Base-by-base conservation (phyloP, 2,329 filamentous ascomycete species). In the Madurella mycetomatis region DNA sequence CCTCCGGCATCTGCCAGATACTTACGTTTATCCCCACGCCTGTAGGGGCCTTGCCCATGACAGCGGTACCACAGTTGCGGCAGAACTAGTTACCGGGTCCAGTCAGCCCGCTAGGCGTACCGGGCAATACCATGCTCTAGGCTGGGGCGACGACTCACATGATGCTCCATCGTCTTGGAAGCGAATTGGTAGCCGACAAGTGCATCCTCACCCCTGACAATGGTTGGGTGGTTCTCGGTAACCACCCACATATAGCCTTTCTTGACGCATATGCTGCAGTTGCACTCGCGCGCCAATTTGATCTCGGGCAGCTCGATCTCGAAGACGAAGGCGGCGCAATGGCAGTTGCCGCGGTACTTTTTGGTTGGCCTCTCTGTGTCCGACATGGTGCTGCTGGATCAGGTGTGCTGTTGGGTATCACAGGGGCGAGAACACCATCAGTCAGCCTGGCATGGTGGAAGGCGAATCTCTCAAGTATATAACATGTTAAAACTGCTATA, bases 201-300 rank as follows among this genome's bases (percentile, higher is more conserved):
- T 2, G 64, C 66, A 2, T 67, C 70, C 34, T 68, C 65, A 34
- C 79, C 80, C 63, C 77, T 77, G 63, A 80, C 67, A 50, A 80
- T 64, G n/a, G 62, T 72, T 51, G 80, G 67, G 9, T 42, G 49
- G 37, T 50, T 53, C 41, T 66, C 55, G 37, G 60, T 62, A 34
- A 71, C 64, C 17, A 69, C 44, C 65, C 68, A 77, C 39, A 77
- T 64, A 42, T 75, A 74, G 15, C 69, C 75, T 64, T 78, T 79
- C 61, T 73, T 79, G 62, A 59, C 62, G 66, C 86, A 86, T 59
- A 86, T 80, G 69, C 83, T 87, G 71, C 87, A 89, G 68, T 85
- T 84, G 70, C 86, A 87, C 63, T 80, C 74, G 4, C 69, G 65
- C 5, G 75, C 76, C 4, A 74, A 67, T 62, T 80, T 81, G 56